These are phyloP conservation scores for Pseudogymnoascus sp. DNA, from an alignment of 2,329 filamentous ascomycete genomes.

Conservation along the genomic window DNA sequence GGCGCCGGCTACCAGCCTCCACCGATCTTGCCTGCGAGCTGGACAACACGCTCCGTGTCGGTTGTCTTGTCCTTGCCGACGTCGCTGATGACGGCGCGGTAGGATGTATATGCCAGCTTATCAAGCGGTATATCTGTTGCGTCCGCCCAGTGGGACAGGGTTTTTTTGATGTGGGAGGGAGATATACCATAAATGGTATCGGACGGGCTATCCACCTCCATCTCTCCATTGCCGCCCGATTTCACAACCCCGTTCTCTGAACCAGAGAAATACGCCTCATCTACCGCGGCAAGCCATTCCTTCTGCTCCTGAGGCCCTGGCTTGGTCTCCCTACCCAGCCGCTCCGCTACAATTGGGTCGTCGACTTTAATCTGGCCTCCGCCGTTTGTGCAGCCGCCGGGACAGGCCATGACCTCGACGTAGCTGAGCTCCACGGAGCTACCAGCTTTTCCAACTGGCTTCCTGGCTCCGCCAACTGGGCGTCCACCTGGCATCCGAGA, in stretches of 20 bases:
- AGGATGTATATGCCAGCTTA: conserved; percentile 77
- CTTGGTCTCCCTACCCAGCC: conserved; percentile 45
- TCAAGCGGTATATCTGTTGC: conserved; percentile 65
- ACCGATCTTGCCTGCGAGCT: conserved; percentile 83
- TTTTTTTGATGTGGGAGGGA: conserved; percentile 57
- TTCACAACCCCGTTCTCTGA: conserved; percentile 26
- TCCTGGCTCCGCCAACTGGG: conserved; percentile 50
- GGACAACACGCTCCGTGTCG: conserved; percentile 76
- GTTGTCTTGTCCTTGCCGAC: conserved; percentile 70
- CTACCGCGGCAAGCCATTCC: conserved; percentile 73
- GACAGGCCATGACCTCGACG: conserved; percentile 98
- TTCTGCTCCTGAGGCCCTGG: conserved; percentile 75
- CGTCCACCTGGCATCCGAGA: conserved; percentile 76
- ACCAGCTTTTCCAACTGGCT: conserved; percentile 43
- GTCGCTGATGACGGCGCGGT: conserved; percentile 87
- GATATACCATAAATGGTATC: conserved; percentile 60
- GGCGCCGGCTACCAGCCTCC: conserved; percentile 70
- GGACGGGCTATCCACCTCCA: conserved; percentile 25
- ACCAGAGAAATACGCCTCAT: conserved; percentile 84
- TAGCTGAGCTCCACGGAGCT: conserved; percentile 69
- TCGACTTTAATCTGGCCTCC: conserved; percentile 91
- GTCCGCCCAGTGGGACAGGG: conserved; percentile 69
- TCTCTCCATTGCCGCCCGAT: conserved; percentile 21
- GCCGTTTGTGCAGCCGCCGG: conserved; percentile 96
- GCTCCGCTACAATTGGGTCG: conserved; percentile 58